Evolutionary conservation across 2,329 filamentous ascomycete genomes (phyloP).

Genomic region (Ceratocystis colombiana): DNA sequence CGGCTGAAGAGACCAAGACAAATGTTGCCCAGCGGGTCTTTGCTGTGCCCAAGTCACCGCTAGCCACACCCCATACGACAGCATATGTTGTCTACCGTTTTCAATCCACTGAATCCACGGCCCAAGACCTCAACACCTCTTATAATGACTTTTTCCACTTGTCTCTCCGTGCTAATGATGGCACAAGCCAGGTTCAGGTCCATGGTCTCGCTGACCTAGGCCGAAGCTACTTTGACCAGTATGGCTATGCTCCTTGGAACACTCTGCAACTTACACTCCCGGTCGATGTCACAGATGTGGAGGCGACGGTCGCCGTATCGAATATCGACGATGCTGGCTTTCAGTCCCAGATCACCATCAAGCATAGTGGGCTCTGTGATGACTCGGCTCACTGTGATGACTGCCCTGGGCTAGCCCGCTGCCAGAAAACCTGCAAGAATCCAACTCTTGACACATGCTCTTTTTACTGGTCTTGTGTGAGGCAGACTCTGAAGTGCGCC

Average conservation of each 20-base stretch:
- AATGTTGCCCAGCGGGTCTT: constrained; percentile 9
- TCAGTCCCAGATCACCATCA: constrained; percentile 20
- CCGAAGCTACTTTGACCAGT: constrained; percentile 22
- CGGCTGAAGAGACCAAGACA: neutral
- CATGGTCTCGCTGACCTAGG: constrained; percentile 18
- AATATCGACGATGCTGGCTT: constrained; percentile 4
- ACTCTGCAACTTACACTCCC: constrained; percentile 16
- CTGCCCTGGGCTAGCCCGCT: constrained; percentile 23
- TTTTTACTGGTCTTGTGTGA: constrained; percentile 22
- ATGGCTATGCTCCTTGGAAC: constrained; percentile 20
- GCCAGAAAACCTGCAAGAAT: constrained; percentile 16
- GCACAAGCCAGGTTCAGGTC: constrained; percentile 12
- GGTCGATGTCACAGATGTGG: neutral
- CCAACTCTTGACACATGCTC: constrained; percentile 16
- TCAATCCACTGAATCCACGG: constrained; percentile 12
- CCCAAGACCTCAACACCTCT: neutral
- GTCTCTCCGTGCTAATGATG: constrained; percentile 10
- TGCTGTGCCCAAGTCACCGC: neutral
- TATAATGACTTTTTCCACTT: constrained; percentile 22
- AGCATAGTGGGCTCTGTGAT: constrained; percentile 18
- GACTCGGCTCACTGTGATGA: constrained; percentile 15
- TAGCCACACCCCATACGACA: neutral
- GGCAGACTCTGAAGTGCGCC: constrained; percentile 16
- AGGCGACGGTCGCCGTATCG: constrained; percentile 17
- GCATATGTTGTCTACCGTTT: constrained; percentile 20